These are phyloP conservation scores for Aspergillus alliaceus DNA, from an alignment of 2,329 filamentous ascomycete genomes.

Conservation along the genomic window DNA sequence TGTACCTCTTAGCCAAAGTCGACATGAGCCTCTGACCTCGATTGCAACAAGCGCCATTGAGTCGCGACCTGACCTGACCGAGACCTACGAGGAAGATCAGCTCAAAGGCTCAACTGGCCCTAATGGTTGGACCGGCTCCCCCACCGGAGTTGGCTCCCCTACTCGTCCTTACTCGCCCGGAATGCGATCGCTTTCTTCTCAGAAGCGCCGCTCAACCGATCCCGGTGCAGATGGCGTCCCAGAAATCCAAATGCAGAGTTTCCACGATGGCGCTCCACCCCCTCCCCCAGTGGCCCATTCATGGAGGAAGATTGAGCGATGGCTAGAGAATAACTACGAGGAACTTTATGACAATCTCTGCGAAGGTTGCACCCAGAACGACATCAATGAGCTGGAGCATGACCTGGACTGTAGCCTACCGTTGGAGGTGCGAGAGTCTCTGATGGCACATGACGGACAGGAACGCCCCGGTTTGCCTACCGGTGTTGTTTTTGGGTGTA, in stretches of 20 bases:
- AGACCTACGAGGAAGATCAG: conserved; percentile 74
- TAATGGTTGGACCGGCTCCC: conserved; percentile 62
- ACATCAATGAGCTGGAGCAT: conserved; percentile 95
- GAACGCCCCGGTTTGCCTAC: conserved; percentile 89
- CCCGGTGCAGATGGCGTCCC: conserved; percentile 68
- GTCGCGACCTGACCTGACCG: conserved; percentile 79
- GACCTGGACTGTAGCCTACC: conserved; percentile 92
- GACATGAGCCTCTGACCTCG: conserved; percentile 79
- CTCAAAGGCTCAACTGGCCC: conserved; percentile 56
- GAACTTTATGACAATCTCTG: conserved; percentile 92
- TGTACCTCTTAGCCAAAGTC: conserved; percentile 79
- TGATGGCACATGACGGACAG: conserved; percentile 92
- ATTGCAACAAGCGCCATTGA: conserved; percentile 83
- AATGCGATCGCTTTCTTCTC: conserved; percentile 74
- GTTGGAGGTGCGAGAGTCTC: conserved; percentile 87
- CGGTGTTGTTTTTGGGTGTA: conserved; percentile 87
- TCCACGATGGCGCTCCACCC: conserved; percentile 86
- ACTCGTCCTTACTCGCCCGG: conserved; percentile 84
- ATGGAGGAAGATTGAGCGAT: conserved; percentile 90
- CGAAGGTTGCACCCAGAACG: conserved; percentile 88
- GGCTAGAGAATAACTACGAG: conserved; percentile 92
- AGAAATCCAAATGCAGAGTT: conserved; percentile 96
- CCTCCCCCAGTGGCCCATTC: conserved; percentile 85
- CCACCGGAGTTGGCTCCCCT: conserved; percentile 56
- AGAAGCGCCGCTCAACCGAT: conserved; percentile 59